A percentile compares a stretch with the other conserved stretches of the same genome.
Conservation (phyloP, 2,329 filamentous ascomycete genomes). For the Botrytis elliptica region DNA sequence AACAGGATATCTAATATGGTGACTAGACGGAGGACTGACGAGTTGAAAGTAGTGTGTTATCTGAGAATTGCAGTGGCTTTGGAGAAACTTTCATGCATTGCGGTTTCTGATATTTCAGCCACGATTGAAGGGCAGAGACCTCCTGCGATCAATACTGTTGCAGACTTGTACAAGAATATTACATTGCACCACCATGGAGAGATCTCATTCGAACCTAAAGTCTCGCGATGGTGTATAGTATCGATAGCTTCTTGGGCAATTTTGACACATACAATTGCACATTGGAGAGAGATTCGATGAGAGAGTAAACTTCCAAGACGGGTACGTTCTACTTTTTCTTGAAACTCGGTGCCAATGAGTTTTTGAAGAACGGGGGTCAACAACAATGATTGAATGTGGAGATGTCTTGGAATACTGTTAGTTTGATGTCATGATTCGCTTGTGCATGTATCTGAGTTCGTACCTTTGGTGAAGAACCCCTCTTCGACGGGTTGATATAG, state of each 20-base stretch:
- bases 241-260: background rate
- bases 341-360: background rate
- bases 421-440: background rate
- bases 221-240: background rate
- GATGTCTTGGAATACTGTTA: background rate
- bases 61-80: background rate
- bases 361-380: background rate
- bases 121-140: background rate
- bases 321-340: background rate
- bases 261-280: background rate
- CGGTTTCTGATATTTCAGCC: background rate
- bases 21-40: background rate
- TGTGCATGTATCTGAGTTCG: background rate
- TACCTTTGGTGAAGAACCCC: background rate
- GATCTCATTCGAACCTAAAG: background rate
- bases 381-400: background rate
- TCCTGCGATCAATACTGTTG: background rate
- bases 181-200: background rate
- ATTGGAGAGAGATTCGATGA: background rate
- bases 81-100: background rate
- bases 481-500: background rate
- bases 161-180: background rate
- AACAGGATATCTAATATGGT: background rate
- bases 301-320: background rate
- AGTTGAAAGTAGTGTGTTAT: background rate